Evolutionary conservation across 2,329 filamentous ascomycete genomes (phyloP), one percentile per base, ranked within the genome.

Genomic region (Penicillium sp.): DNA sequence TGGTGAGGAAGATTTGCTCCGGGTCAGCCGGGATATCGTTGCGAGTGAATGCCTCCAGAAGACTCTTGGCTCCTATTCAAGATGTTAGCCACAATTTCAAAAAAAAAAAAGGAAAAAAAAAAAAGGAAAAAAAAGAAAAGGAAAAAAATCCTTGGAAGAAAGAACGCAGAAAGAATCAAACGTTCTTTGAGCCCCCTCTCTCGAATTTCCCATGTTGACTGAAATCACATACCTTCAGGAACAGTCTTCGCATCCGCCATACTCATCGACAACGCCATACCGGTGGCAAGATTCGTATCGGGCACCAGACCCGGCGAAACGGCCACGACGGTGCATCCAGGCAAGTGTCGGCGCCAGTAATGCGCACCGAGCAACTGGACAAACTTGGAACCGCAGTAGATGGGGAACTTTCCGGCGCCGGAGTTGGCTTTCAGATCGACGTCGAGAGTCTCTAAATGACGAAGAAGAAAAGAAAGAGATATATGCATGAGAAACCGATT

Each of bases 331-430:
- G 34, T 54, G 40, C 59, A 62, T 2, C 45, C 39, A 3, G 57
- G 56, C 5, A 62, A 48, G 11, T 49, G 43, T 5, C 57, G 59
- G 24, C 58, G 57, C 59, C 59, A 62, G 41, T 55, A 59, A 33
- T 59, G 55, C 5, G 59, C 57, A 11, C 57, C 56, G 8, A 62
- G 36, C 12, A 62, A 40, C 13, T 57, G 55, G 1, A 49, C 46
- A 26, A 62, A 62, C 34, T 62, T 62, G 5, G 59, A 62, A 25
- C 44, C 58, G 42, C 59, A 58, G 53, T 62, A 61, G 1, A 60
- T 48, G 1, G 50, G 39, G 27, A 44, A 34, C 4, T 37, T n/a
- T 1, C 55, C 53, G 3, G 59, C 59, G 1, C 44, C 54, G 12
- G 59, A 61, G 40, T 49, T 48, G n/a, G 57, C 57, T 25, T 56